Percentiles rank a stretch among this genome's conserved stretches.
phyloP scores from a whole-genome alignment of 805 yeast genomes.

The Zygotorulaspora florentina region DNA sequence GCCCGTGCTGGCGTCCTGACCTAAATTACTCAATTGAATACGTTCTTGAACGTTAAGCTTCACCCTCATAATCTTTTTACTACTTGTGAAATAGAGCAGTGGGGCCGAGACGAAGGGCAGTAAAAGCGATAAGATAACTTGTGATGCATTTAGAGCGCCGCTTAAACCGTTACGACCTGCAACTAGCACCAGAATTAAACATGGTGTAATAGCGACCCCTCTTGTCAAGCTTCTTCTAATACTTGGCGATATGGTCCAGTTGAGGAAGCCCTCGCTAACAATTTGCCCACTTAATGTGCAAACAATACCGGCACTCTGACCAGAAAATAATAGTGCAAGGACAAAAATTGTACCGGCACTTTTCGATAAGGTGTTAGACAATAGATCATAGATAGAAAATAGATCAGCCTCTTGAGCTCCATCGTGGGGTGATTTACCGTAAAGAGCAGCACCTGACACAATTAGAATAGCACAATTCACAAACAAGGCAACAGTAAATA shows the following conservation, averaged over 20 bases:
- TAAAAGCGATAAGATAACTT: constrained; percentile 74
- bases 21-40: not conserved
- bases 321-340: constrained; percentile 77
- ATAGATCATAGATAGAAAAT: constrained; percentile 69
- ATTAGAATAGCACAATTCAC: constrained; percentile 86
- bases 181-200: constrained; percentile 65
- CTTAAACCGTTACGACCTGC: constrained; percentile 82
- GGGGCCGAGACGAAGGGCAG: constrained; percentile 90
- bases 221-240: constrained; percentile 76
- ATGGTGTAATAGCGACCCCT: constrained; percentile 80
- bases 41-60: constrained; percentile 24
- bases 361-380: constrained; percentile 58
- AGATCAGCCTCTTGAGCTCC: constrained; percentile 74
- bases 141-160: constrained; percentile 74
- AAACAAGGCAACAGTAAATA: constrained; percentile 85
- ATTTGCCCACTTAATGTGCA: constrained; percentile 92
- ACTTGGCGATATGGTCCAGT: constrained; percentile 78
- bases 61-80: constrained; percentile 62
- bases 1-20: not conserved
- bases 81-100: constrained; percentile 72
- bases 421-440: constrained; percentile 46
- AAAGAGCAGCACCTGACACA: constrained; percentile 86
- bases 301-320: constrained; percentile 93
- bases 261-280: constrained; percentile 87
- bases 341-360: constrained; percentile 83